Evolutionary conservation across 371 early-diverging fungal species (phyloP), one percentile per base, ranked within the genome.

Genomic region (Mortierella sp.): DNA sequence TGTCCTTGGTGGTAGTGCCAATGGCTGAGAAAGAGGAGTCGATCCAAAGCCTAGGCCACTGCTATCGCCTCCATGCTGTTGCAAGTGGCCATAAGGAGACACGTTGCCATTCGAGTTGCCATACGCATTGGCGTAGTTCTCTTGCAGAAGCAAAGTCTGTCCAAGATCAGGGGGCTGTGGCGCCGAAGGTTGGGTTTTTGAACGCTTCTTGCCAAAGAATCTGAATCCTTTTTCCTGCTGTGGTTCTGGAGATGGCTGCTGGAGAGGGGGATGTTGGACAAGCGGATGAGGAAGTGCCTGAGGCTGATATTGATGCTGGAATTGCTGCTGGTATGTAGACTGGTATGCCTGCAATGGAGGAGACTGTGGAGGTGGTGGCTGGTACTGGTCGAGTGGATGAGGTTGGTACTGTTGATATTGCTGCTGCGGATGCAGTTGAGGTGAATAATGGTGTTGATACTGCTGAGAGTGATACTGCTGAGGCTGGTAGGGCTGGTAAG

Each of bases 141-240:
- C 57, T 29, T 62, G 50, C 25, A 19, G 29, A 18, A 52, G 55
- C 11, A 46, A 30, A 15, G 53, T 23, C 19, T 69, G 71, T 2
- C 29, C 43, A 44, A 76, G 52, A 29, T 66, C 61, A 4, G 76
- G 71, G 12, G 64, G 68, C 1, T 71, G 68, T 52, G 71, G 26
- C 14, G 68, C 62, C 12, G 76, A 72, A 16, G 73, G 57, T 28
- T 72, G 79, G 6, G 79, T 77, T 30, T 77, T 77, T 58, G 79
- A 77, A 18, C 79, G 79, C 53, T 72, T 77, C 66, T 77, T 77
- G 29, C 73, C 68, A 70, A 70, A 73, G 28, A 67, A 60, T 7
- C 70, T 64, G 21, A 74, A 70, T 1, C 74, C 68, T 46, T 53
- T 60, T 7, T 60, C 60, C 61, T 64, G 47, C 28, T 66, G 66